Conservation (phyloP, 148 eudicot genomes). For the Heliosperma pusillum region DNA sequence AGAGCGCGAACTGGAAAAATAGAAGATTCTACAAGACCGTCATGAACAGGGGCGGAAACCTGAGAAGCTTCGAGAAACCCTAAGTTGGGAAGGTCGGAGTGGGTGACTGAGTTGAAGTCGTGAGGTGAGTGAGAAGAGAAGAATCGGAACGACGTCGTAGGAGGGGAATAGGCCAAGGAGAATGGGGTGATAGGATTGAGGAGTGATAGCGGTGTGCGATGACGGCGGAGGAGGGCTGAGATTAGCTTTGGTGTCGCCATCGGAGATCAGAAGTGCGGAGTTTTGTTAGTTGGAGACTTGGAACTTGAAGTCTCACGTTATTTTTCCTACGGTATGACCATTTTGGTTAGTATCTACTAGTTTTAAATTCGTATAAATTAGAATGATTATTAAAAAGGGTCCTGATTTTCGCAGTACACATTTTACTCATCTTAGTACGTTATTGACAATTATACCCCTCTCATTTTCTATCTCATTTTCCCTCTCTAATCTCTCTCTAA, state of each 20-base stretch:
- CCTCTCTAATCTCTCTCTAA: too few species aligned
- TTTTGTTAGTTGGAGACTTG: too few species aligned
- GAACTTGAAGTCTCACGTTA: too few species aligned
- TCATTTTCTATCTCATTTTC: too few species aligned
- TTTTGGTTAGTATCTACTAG: too few species aligned
- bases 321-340: too few species aligned
- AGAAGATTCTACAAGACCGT: conserved; percentile 31
- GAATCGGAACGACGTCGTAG: conserved; percentile 25
- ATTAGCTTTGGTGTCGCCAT: conserved; percentile 38
- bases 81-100: conserved; percentile 30
- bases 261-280: too few species aligned
- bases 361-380: too few species aligned
- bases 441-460: too few species aligned
- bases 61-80: conserved; percentile 31
- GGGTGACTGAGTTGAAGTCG: conserved; percentile 30
- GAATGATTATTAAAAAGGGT: too few species aligned
- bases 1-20: conserved; percentile 44
- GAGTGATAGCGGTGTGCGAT: conserved; percentile 19
- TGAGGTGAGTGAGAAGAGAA: conserved; percentile 34
- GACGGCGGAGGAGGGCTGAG: conserved; percentile 31
- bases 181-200: background rate
- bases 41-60: conserved; percentile 12
- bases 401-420: too few species aligned
- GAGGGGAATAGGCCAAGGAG: conserved; percentile 7
- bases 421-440: too few species aligned